Percentiles rank a stretch among this genome's conserved stretches.
phyloP scores from a whole-genome alignment of 345 rosid species.

The Arabis alpina region DNA sequence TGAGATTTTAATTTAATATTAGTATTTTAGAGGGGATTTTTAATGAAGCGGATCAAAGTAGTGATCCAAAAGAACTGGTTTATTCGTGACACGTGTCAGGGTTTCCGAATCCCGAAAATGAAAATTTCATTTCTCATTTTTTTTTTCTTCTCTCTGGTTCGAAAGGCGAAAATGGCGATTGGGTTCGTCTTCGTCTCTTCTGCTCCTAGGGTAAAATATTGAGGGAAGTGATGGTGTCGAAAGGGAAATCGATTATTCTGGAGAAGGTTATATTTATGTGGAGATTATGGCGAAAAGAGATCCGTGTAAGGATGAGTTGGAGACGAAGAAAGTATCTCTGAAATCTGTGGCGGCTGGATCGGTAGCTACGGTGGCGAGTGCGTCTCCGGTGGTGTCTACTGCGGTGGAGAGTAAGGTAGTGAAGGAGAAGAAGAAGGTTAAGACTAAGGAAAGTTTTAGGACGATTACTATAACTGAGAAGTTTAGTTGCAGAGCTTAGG shows the following conservation, averaged over 20 bases:
- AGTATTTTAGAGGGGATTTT: no score
- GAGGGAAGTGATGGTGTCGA: conserved; percentile 78
- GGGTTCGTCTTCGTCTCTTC: no score
- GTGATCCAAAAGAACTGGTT: no score
- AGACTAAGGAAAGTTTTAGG: conserved; percentile 64
- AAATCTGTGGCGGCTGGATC: conserved; percentile 40
- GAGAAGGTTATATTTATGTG: conserved; percentile 75
- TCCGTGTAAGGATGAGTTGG: conserved; percentile 83
- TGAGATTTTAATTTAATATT: no score
- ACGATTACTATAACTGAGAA: conserved; percentile 78
- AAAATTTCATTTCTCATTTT: no score
- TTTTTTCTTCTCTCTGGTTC: no score
- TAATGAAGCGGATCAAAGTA: no score
- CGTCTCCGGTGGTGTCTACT: conserved; percentile 20
- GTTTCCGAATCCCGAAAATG: no score
- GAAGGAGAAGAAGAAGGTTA: conserved; percentile 53
- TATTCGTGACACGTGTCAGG: no score
- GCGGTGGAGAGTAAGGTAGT: conserved; percentile 32
- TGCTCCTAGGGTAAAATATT: no score
- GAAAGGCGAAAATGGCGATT: no score
- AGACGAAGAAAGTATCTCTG: conserved; percentile 62
- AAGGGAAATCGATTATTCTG: conserved; percentile 74
- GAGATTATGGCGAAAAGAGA: conserved; percentile 83
- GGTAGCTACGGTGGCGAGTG: conserved; percentile 29
- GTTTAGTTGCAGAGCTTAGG: conserved; percentile 79